Evolutionary conservation across 1,284 basidiomycete species (phyloP), one percentile per base, ranked within the genome.

Genomic region (Heterobasidion annosum): DNA sequence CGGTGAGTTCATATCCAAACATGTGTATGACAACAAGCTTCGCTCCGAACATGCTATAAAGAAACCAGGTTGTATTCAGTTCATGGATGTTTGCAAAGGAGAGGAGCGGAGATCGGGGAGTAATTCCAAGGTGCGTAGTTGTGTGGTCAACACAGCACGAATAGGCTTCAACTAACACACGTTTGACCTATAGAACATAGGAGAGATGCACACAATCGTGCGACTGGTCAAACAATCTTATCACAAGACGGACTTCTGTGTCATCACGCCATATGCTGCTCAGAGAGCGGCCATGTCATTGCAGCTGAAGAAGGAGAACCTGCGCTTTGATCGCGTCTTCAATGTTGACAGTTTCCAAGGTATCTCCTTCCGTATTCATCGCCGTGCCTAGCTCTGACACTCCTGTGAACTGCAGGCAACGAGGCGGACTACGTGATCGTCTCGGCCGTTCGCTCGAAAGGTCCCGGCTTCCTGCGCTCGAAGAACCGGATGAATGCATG

Each of bases 331-430:
- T 34, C 51, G 60, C 2, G 72, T 75, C 0, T 76, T 70, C 65
- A 75, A 73, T 58, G 69, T 76, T 3, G 75, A 77, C 54, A 73
- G 71, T 52, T 77, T 75, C 57, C 74, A 77, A 68, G 75, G 74
- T 74, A 33, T 34, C 62, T 33, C 7, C 37, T n/a, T 40, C 7
- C 34, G 48, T 15, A 25, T 44, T 48, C 25, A 13, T 7, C 19
- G 51, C 47, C 7, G 9, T 8, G 40, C 48, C 2, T 8, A 32
- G 33, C 33, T 37, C 34, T 45, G 2, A 12, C 16, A 44, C 48
- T 40, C 35, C 37, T 48, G 43, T 34, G 19, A 34, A 52, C 46
- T 42, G 34, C 47, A 73, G 74, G 75, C 3, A 73, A 76, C 55
- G 74, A 77, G 62, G 70, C 67, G 0, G 69, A 73, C 49, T 73